Evolutionary conservation across 2,329 filamentous ascomycete genomes (phyloP), one percentile per base, ranked within the genome.

Genomic region (Arthrobotrys entomopaga): DNA sequence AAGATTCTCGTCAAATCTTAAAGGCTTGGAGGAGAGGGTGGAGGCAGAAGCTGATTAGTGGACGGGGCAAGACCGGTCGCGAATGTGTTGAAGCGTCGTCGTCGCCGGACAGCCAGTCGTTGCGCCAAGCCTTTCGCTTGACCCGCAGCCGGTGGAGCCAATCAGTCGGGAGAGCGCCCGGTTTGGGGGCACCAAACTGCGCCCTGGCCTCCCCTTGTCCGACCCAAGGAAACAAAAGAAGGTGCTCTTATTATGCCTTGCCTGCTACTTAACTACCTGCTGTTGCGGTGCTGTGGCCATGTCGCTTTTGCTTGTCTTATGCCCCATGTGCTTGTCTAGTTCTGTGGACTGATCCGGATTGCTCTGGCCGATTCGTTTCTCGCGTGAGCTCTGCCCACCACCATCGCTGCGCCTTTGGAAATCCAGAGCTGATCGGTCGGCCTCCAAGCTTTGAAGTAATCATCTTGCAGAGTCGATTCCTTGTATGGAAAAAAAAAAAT

Each of bases 81-180:
- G 63, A 73, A 73, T 73, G 69, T 65, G 69, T 73, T 73, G 69
- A 66, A 48, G 16, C 38, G 69, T 57, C 20, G 69, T 73, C 50
- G 49, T 54, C n/a, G 22, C 56, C 53, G 56, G 19, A 54, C 38
- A 66, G 69, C 69, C 69, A 73, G 61, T 73, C 20, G 48, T 63
- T 42, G 10, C 69, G 69, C 69, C 69, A 73, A 73, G 56, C 15
- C 52, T 19, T 34, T 54, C 49, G 61, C 42, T 48, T 57, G 57
- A 11, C 52, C 38, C 24, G 56, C 60, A 53, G 43, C 11, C 3
- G n/a, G 69, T 66, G 69, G 69, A 65, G 69, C 69, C 69, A 73
- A 73, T 73, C 61, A 63, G 26, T 20, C 53, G 53, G 53, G 53
- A 57, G 29, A 57, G 53, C 29, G 42, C 15, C 29, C 59, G 34